phyloP scores from a whole-genome alignment of 345 rosid genomes.

The Orychophragmus violaceus region DNA sequence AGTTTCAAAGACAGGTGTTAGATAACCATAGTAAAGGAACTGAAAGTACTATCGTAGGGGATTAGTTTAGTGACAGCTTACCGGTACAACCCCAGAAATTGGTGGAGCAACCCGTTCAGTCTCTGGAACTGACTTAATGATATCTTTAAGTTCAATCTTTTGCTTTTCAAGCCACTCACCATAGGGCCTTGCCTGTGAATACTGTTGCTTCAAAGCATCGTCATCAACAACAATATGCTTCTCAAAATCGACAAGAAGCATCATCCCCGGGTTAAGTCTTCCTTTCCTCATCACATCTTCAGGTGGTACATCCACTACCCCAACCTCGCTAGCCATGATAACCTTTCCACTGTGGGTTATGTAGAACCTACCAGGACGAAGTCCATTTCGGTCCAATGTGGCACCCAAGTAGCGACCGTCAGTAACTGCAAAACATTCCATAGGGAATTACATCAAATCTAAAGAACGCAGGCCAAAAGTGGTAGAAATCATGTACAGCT shows the following conservation, averaged over 20 bases:
- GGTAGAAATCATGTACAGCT: not conserved
- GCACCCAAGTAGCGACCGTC: constrained; percentile 99
- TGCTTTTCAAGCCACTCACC: constrained; percentile 90
- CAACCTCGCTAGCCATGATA: constrained; percentile 99
- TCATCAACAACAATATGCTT: constrained; percentile 94
- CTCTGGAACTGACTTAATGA: constrained; percentile 63
- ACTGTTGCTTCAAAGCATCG: constrained; percentile 90
- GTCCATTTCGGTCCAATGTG: constrained; percentile 96
- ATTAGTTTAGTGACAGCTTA: constrained; percentile 28
- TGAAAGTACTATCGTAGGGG: not conserved
- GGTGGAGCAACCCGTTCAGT: constrained; percentile 52
- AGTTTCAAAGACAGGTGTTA: constrained; percentile 2
- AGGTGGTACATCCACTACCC: constrained; percentile 90
- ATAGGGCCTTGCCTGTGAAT: constrained; percentile 83
- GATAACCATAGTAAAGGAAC: not conserved
- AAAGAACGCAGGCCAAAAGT: not conserved
- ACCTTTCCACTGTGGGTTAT: constrained; percentile 84
- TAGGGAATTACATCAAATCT: constrained; percentile 1
- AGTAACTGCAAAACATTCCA: constrained; percentile 58
- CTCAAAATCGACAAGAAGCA: constrained; percentile 98
- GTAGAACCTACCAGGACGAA: constrained; percentile 97
- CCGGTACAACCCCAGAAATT: constrained; percentile 62
- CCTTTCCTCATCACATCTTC: constrained; percentile 95
- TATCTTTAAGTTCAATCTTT: constrained; percentile 71
- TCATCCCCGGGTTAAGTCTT: constrained; percentile 99